phyloP scores from a whole-genome alignment of 495 filamentous ascomycete species.

The Aspergillus wentii region DNA sequence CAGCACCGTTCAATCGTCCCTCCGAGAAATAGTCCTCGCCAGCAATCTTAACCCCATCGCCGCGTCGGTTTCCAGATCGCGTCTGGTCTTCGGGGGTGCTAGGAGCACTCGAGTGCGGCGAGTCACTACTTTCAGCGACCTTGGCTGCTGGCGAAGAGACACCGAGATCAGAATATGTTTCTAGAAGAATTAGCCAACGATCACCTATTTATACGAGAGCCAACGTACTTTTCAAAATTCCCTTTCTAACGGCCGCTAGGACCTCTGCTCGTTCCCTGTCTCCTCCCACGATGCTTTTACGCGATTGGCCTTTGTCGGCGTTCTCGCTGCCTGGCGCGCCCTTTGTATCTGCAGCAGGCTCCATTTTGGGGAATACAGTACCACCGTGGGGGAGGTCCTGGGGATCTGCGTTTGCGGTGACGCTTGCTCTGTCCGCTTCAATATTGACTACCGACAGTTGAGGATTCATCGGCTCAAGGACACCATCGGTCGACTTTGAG shows the following conservation, averaged over 20 bases:
- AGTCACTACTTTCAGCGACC: slow-evolving; percentile 60
- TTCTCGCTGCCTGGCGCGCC: slow-evolving; percentile 38
- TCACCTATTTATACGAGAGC: background rate
- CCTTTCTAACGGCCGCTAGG: slow-evolving; percentile 82
- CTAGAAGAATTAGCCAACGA: slow-evolving; percentile 25
- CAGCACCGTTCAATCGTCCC: slow-evolving; percentile 56
- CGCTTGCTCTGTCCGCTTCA: slow-evolving; percentile 84
- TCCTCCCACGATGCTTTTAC: slow-evolving; percentile 86
- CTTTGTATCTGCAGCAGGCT: slow-evolving; percentile 39
- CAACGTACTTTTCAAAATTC: slow-evolving; percentile 86
- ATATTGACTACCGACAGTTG: slow-evolving; percentile 92
- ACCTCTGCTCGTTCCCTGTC: slow-evolving; percentile 90
- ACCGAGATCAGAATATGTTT: slow-evolving; percentile 56
- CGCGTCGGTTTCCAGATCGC: slow-evolving; percentile 51
- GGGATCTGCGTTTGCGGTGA: slow-evolving; percentile 71
- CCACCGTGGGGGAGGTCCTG: slow-evolving; percentile 65
- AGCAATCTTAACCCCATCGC: slow-evolving; percentile 65
- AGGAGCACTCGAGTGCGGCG: slow-evolving; percentile 75
- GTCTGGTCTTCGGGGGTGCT: slow-evolving; percentile 75
- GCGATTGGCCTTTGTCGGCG: slow-evolving; percentile 52
- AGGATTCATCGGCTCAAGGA: slow-evolving; percentile 62
- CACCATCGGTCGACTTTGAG: slow-evolving; percentile 60
- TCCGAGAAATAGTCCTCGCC: slow-evolving; percentile 84
- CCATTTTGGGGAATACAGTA: slow-evolving; percentile 85
- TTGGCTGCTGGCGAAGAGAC: slow-evolving; percentile 60